Evolutionary conservation across 2,329 filamentous ascomycete species (phyloP), one percentile per base, ranked within the genome.

Genomic region (Trichoderma sp.): DNA sequence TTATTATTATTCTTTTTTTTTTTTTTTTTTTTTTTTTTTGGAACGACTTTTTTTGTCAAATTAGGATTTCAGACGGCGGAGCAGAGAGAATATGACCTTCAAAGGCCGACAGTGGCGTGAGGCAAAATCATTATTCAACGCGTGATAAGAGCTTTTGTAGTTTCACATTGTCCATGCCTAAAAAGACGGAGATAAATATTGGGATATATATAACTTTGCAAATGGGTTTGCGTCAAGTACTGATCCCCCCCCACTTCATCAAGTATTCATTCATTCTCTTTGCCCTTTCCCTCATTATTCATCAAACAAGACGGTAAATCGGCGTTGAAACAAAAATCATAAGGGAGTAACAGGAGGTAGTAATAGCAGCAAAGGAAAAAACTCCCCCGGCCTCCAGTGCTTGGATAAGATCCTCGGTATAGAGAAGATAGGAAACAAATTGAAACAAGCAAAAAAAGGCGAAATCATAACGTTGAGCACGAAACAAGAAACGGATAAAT

Each of bases 121-220:
- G 54, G n/a, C 8, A 34, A 58, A 14, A 11, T 34, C 3, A 5
- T 10, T 37, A 4, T 61, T 28, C 24, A 61, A 5, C 18, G 14
- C 34, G 43, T 13, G 30, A 52, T 18, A 43, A 59, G 34, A 59
- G 14, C 14, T 56, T 34, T 64, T 11, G 55, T 18, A 4, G 5
- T 24, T 43, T 21, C 18, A 24, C 14, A 13, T n/a, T 55, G 21
- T 10, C 26, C 18, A 56, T 56, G 54, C 54, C 18, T 6, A 32
- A 34, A 14, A 24, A 34, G 26, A 14, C 32, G 11, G 32, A 59
- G 21, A 24, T 18, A 21, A 43, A 11, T 24, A 43, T 21, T 54
- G 51, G 49, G 60, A 55, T 64, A 64, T 64, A 64, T 64, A 64
- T 55, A 64, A 24, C 26, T 37, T 32, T 30, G n/a, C 32, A 54